A percentile compares a stretch with the other conserved stretches of the same genome.
These are phyloP conservation scores for Cucurbita maxima DNA, from an alignment of 306 rosid species.

Conservation along the genomic window DNA sequence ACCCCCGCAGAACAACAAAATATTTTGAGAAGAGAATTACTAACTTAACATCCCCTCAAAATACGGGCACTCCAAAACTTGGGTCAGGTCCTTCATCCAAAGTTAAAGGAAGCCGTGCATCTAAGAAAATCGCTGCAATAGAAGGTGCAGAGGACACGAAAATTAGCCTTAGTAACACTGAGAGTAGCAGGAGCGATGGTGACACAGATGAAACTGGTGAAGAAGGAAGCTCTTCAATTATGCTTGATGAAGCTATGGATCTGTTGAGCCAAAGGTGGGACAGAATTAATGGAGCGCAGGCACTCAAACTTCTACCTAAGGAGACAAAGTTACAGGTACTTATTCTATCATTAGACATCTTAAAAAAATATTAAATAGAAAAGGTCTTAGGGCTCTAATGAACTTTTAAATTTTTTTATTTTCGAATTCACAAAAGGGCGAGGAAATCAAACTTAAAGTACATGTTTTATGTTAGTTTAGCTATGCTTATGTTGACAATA, in stretches of 20 bases:
- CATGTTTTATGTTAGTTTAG: too few species aligned
- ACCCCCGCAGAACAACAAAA: conserved; percentile 64
- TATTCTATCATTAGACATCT: conserved; percentile 4
- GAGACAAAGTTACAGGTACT: conserved; percentile 89
- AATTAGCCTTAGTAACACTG: conserved; percentile 55
- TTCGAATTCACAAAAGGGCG: too few species aligned
- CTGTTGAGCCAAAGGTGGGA: conserved; percentile 86
- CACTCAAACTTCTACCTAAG: conserved; percentile 81
- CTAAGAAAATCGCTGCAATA: conserved; percentile 76
- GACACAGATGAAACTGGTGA: conserved; percentile 61
- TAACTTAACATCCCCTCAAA: conserved; percentile 46
- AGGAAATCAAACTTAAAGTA: too few species aligned
- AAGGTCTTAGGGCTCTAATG: too few species aligned
- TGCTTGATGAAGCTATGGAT: conserved; percentile 87
- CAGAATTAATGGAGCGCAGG: conserved; percentile 92
- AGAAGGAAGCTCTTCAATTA: conserved; percentile 50
- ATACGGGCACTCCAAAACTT: conserved; percentile 33
- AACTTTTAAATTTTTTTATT: too few species aligned
- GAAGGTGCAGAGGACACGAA: conserved; percentile 83
- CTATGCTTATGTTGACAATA: too few species aligned
- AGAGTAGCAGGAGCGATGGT: conserved; percentile 79
- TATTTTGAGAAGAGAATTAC: conserved; percentile 69
- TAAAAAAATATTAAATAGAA: not conserved
- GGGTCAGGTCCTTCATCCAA: conserved; percentile 32
- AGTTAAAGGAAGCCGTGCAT: conserved; percentile 50